Base-by-base conservation (phyloP, 2,329 filamentous ascomycete genomes). In the Amauroascus niger region DNA sequence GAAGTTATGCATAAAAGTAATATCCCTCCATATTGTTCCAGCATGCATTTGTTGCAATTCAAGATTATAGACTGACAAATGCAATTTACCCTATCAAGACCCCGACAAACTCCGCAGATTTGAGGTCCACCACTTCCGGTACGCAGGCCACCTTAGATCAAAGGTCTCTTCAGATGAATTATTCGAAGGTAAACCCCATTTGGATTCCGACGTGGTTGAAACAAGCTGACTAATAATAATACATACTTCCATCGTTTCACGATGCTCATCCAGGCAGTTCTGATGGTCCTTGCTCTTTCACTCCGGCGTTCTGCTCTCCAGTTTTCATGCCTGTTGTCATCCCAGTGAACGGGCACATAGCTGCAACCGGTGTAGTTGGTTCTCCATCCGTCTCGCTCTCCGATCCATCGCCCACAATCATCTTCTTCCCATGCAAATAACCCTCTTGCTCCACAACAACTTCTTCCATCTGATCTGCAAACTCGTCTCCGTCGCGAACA, bases 401-500 rank as follows among this genome's bases (percentile, higher is more conserved):
- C 24, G 41, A 46, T 24, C 59, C 64, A 32, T 64, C 64, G 1
- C 66, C 65, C 7, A 44, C 54, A 41, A 71, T 59, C 40, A 86
- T 70, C 63, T 77, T 80, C 68, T 80, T 81, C 1, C 82, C 82
- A 58, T 82, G 76, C 18, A 86, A 61, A 61, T 79, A 85, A 0
- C 83, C 83, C 63, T 86, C 83, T 50, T 74, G 71, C 63, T 85
- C 81, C 43, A 80, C 66, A 24, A 76, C 69, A 13, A 76, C 71
- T 18, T 73, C 62, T 20, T 69, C 69, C 56, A 71, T 70, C 49
- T 70, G 66, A 3, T 75, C 71, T 22, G 64, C 68, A 57, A 69
- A 77, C 67, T 87, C 84, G 33, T 82, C 78, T 48, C 83, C 82
- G 59, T 87, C 83, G 32, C 78, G 75, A 33, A 87, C 79, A 62